A percentile compares a stretch with the other conserved stretches of the same genome.
Evolutionary conservation across 768 basidiomycete species (phyloP).

Genomic region (Collybia sordida): DNA sequence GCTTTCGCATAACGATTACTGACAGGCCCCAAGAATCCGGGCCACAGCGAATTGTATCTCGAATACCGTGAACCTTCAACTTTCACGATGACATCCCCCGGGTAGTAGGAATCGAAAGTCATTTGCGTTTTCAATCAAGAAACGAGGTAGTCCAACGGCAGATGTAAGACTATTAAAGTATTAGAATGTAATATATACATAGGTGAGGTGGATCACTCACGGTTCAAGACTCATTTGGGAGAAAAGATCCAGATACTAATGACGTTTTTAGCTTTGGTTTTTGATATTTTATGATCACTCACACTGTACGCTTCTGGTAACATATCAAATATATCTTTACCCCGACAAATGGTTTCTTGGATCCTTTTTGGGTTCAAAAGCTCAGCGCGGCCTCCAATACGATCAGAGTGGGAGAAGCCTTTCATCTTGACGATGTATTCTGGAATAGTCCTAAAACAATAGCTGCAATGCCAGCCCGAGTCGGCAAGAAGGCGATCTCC

Average conservation of each 20-base stretch:
- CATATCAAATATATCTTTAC: conserved; percentile 66
- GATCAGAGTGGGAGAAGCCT: conserved; percentile 63
- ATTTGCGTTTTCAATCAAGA: conserved; percentile 48
- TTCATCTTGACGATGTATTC: conserved; percentile 62
- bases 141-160: conserved; percentile 53
- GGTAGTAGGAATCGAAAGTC: conserved; percentile 54
- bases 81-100: conserved; percentile 47
- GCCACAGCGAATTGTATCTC: no score
- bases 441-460: conserved; percentile 59
- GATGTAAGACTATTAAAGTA: conserved; percentile 31
- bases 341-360: conserved; percentile 56
- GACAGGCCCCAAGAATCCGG: no score
- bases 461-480: conserved; percentile 71
- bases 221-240: conserved; percentile 53
- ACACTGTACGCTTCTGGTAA: conserved; percentile 61
- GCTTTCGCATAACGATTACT: no score
- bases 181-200: not conserved
- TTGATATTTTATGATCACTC: conserved; percentile 16
- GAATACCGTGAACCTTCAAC: not conserved
- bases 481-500: conserved; percentile 52
- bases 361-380: conserved; percentile 51
- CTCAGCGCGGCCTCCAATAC: conserved; percentile 46
- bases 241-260: conserved; percentile 52
- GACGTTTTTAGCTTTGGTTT: conserved; percentile 3
- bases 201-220: conserved; percentile 27